These are phyloP conservation scores for Gypsophila paniculata DNA, from an alignment of 179 eudicot genomes.

Conservation along the genomic window DNA sequence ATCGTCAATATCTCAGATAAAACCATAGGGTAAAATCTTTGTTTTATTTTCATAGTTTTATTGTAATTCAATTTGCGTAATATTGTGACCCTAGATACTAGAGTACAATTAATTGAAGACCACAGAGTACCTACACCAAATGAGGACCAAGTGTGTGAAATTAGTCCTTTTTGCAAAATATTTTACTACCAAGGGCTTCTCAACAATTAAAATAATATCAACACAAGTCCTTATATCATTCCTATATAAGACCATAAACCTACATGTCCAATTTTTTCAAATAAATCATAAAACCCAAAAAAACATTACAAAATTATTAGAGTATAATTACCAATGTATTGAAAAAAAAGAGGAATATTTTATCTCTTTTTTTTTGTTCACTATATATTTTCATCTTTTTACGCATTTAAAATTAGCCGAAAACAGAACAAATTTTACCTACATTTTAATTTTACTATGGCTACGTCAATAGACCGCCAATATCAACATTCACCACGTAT, in stretches of 20 bases:
- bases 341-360: not conserved
- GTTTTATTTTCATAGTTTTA: too few relatives aligned
- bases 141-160: not conserved
- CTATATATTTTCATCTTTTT: not conserved
- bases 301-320: not conserved
- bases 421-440: not conserved
- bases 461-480: conserved; percentile 64
- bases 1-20: too few relatives aligned
- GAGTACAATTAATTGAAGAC: not conserved
- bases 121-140: not conserved
- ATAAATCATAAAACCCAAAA: conserved; percentile 17
- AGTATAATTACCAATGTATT: not conserved
- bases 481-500: conserved; percentile 32
- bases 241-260: conserved; percentile 24
- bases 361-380: not conserved
- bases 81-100: not conserved
- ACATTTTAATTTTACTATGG: conserved; percentile 36
- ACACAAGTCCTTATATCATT: not conserved
- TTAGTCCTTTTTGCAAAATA: not conserved
- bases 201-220: not conserved
- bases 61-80: too few relatives aligned
- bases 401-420: not conserved
- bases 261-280: conserved; percentile 8
- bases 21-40: too few relatives aligned
- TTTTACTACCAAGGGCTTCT: not conserved